These are phyloP conservation scores for Cercospora sesami DNA, from an alignment of 2,329 filamentous ascomycete genomes.

Conservation along the genomic window DNA sequence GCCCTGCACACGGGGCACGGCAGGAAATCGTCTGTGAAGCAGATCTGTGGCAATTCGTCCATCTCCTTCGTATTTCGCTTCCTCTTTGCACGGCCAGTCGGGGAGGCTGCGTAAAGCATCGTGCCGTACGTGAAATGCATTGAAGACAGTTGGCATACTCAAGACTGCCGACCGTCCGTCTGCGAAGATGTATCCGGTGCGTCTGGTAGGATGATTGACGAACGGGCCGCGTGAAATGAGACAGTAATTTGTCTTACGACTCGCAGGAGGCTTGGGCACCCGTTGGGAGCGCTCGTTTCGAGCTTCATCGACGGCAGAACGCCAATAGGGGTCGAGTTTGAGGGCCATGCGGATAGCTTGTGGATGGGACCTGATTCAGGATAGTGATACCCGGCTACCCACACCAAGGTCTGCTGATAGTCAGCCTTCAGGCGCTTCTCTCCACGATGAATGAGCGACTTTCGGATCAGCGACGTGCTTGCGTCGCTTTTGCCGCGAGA, in stretches of 20 bases:
- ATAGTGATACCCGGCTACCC: not conserved
- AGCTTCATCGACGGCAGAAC: not conserved
- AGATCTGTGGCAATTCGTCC: constrained; percentile 48
- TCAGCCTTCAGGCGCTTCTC: not conserved
- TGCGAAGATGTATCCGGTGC: not conserved
- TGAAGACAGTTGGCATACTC: constrained; percentile 43
- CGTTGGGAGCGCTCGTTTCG: not conserved
- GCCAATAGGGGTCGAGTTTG: not conserved
- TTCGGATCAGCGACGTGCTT: not conserved
- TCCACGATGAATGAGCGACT: not conserved
- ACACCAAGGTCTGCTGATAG: not conserved
- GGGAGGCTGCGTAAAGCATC: constrained; percentile 29
- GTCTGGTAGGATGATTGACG: constrained; percentile 20
- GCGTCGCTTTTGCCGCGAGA: not conserved
- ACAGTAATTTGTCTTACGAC: not conserved
- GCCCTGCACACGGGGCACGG: constrained; percentile 46
- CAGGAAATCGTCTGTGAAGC: constrained; percentile 46
- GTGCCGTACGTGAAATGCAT: not conserved
- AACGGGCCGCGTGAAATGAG: not conserved
- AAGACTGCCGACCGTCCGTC: constrained; percentile 37
- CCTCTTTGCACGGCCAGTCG: constrained; percentile 44
- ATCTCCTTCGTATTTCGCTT: constrained; percentile 52
- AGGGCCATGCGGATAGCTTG: not conserved
- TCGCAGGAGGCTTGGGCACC: not conserved
- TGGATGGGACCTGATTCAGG: not conserved